Base-by-base conservation (phyloP, 345 rosid species). In the Draba incana region DNA sequence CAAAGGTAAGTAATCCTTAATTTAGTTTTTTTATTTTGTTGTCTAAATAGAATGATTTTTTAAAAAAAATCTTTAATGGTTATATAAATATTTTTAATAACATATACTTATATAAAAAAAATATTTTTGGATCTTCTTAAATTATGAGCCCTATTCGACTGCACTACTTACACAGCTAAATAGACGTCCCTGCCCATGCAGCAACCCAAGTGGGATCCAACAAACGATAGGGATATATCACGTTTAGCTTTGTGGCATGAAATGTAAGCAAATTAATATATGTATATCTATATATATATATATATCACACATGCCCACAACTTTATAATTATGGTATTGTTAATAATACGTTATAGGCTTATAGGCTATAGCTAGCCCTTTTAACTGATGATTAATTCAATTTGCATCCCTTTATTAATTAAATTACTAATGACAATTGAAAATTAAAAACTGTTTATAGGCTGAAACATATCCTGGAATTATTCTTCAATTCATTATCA, bases 141-240 rank as follows among this genome's bases (percentile, higher is more conserved):
- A n/a, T n/a, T n/a, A n/a, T n/a, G n/a, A n/a, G n/a, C n/a, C n/a
- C n/a, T n/a, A n/a, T n/a, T n/a, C n/a, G n/a, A n/a, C n/a, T n/a
- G n/a, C n/a, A n/a, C n/a, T n/a, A n/a, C n/a, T n/a, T n/a, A n/a
- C n/a, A n/a, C n/a, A n/a, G n/a, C n/a, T n/a, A n/a, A n/a, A n/a
- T n/a, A n/a, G n/a, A n/a, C n/a, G n/a, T n/a, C n/a, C n/a, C n/a
- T n/a, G n/a, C n/a, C n/a, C n/a, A n/a, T 60, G 78, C 68, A 60
- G 73, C 42, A 24, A 50, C 68, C 37, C 57, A 59, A 67, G 73
- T 74, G 73, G 78, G 73, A 61, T 68, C 74, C 78, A 62, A 68
- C 69, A 61, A 37, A 62, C 48, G 69, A 66, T 46, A 66, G 64
- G 24, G 73, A 68, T 64, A 57, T 46, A 62, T 54, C 69, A 67